Base-by-base conservation (phyloP, 148 eudicot species). In the Rhododendron henanense region DNA sequence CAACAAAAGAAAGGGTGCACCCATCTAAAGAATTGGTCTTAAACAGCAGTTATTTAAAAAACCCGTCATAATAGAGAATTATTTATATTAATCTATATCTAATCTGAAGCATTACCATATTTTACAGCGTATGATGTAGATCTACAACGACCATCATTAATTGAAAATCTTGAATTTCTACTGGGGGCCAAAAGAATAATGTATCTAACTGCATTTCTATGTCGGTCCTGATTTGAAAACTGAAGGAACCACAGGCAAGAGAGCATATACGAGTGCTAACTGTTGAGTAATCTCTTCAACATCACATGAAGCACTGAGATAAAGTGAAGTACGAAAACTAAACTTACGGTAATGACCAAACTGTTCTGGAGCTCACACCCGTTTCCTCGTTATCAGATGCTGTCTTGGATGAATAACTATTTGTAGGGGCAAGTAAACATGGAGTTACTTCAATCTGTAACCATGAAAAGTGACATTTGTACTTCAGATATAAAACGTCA, bases 281-380 rank as follows among this genome's bases (percentile, higher is more conserved):
- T 51, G 55, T 41, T 4, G 18, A 2, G 53, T 2, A 81, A 18
- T 21, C 10, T 18, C 14, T 33, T n/a, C 83, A 18, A 6, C 47
- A 47, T 85, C 83, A 33, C 41, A 61, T 19, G 41, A 50, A 61
- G 67, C 67, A 85, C 21, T 21, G 14, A 71, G 79, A 33, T 51
- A 55, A 45, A 78, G 59, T 11, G n/a, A 71, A 10, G n/a, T 51
- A 77, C 5, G 45, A 76, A 45, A 45, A 81, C 67, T 44, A 50
- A 45, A 93, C 98, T 93, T 92, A 96, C 98, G 98, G 98, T 88
- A 96, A 88, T 47, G 93, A 91, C 98, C 98, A 96, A 86, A 96
- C 93, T n/a, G 89, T 88, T 91, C 87, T 90, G 59, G 92, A 92
- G 91, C 85, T 84, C 88, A 83, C 85, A 82, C 90, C 93, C 74